Evolutionary conservation across 2,329 filamentous ascomycete genomes (phyloP).

Genomic region (Colletotrichum chrysophilum): DNA sequence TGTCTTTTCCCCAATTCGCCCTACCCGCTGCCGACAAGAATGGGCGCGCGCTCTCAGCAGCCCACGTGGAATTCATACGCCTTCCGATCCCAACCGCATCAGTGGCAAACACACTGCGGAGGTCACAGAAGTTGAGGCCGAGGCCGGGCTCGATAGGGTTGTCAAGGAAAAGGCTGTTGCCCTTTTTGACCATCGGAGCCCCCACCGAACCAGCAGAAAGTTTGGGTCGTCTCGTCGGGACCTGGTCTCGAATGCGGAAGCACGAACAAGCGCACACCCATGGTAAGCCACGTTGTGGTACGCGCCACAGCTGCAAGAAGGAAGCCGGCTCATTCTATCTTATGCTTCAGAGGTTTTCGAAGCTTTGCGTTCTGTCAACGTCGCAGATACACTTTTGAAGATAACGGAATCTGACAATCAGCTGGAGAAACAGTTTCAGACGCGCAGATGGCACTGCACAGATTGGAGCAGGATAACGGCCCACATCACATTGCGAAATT

Average conservation of each 20-base stretch:
- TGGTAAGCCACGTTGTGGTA: not conserved
- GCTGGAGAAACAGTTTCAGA: not conserved
- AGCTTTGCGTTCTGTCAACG: not conserved
- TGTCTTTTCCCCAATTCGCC: not conserved
- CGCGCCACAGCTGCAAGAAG: not conserved
- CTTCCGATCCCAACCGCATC: not conserved
- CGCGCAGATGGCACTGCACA: not conserved
- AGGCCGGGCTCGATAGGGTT: not conserved
- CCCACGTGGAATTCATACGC: not conserved
- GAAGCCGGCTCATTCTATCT: not conserved
- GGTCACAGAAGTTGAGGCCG: not conserved
- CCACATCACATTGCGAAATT: not conserved
- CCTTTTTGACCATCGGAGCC: not conserved
- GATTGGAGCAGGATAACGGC: not conserved
- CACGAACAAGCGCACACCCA: not conserved
- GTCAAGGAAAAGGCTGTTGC: not conserved
- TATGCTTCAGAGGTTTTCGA: not conserved
- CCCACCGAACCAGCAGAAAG: not conserved
- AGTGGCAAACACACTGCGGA: not conserved
- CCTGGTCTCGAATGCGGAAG: not conserved
- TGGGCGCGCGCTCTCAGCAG: not conserved
- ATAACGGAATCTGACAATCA: not conserved
- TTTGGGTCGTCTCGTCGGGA: not conserved
- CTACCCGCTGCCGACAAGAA: not conserved
- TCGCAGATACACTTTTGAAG: not conserved